Evolutionary conservation across 148 eudicot genomes (phyloP).

Genomic region (Amaranthus hypochondriacus): DNA sequence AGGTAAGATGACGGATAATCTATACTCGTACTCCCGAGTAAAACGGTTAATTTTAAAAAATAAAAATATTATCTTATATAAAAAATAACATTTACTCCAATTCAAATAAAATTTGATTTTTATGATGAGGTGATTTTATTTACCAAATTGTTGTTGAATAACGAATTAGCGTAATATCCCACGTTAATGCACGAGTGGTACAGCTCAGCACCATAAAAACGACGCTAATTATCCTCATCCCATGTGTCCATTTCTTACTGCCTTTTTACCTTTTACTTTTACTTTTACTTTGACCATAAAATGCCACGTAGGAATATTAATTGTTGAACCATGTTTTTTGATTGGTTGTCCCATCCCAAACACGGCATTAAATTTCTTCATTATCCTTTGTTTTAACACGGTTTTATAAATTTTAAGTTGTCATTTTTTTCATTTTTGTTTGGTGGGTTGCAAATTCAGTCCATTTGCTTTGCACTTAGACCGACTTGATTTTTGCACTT

Average conservation of each 20-base stretch:
- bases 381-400: background rate
- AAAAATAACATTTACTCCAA: too few relatives aligned
- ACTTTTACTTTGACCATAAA: background rate
- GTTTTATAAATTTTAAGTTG: background rate
- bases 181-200: slow-evolving; percentile 63
- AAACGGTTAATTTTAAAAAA: too few relatives aligned
- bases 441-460: slow-evolving; percentile 9
- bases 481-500: background rate
- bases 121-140: too few relatives aligned
- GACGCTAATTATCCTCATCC: slow-evolving; percentile 24
- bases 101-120: too few relatives aligned
- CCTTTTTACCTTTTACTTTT: slow-evolving; percentile 11
- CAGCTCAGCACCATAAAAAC: slow-evolving; percentile 37
- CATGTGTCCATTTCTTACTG: slow-evolving; percentile 26
- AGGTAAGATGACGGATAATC: too few relatives aligned
- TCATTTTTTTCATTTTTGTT: background rate
- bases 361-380: background rate
- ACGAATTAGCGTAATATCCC: slow-evolving; percentile 27
- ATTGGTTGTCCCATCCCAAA: slow-evolving; percentile 5
- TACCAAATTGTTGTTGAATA: background rate
- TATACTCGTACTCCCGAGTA: too few relatives aligned
- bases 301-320: slow-evolving; percentile 17
- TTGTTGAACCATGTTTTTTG: slow-evolving; percentile 5
- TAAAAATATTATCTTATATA: too few relatives aligned
- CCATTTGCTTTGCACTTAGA: slow-evolving; percentile 10